phyloP scores from a whole-genome alignment of 352 stramenopile genomes.

The Globisporangium orthogonon region DNA sequence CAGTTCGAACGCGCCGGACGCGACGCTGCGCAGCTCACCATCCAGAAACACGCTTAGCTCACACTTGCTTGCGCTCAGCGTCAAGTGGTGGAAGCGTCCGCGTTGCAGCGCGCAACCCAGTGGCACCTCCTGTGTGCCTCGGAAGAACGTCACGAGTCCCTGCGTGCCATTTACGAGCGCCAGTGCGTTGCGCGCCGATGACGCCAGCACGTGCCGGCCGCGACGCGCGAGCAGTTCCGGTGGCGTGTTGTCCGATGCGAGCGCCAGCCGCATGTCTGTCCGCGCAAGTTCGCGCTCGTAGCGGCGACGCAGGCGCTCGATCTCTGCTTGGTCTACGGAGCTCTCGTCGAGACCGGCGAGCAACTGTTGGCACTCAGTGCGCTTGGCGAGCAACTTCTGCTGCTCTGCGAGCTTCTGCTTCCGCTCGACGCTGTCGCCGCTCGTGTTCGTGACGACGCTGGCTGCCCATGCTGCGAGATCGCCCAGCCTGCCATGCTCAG shows the following conservation, averaged over 20 bases:
- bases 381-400: slow-evolving; percentile 57
- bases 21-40: slow-evolving; percentile 25
- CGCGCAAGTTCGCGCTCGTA: slow-evolving; percentile 61
- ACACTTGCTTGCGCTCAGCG: slow-evolving; percentile 36
- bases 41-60: slow-evolving; percentile 52
- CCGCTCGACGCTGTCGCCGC: slow-evolving; percentile 11
- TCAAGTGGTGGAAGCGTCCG: slow-evolving; percentile 57
- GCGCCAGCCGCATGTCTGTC: slow-evolving; percentile 43
- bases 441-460: slow-evolving; percentile 13
- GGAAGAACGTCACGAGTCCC: slow-evolving; percentile 39
- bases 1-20: slow-evolving; percentile 49
- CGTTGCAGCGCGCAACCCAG: slow-evolving; percentile 35
- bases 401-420: slow-evolving; percentile 42
- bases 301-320: slow-evolving; percentile 25
- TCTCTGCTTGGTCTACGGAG: slow-evolving; percentile 9
- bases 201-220: slow-evolving; percentile 54
- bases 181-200: slow-evolving; percentile 47
- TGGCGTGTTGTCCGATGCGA: slow-evolving; percentile 43
- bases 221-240: slow-evolving; percentile 40
- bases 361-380: slow-evolving; percentile 28
- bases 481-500: slow-evolving; percentile 21
- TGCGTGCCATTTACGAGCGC: slow-evolving; percentile 25
- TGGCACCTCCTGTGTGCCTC: slow-evolving; percentile 32
- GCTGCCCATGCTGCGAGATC: slow-evolving; percentile 35
- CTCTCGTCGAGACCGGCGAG: slow-evolving; percentile 14